A percentile compares a stretch with the other conserved stretches of the same genome.
phyloP scores from a whole-genome alignment of 305 asterid species.

The Fraxinus albicans region DNA sequence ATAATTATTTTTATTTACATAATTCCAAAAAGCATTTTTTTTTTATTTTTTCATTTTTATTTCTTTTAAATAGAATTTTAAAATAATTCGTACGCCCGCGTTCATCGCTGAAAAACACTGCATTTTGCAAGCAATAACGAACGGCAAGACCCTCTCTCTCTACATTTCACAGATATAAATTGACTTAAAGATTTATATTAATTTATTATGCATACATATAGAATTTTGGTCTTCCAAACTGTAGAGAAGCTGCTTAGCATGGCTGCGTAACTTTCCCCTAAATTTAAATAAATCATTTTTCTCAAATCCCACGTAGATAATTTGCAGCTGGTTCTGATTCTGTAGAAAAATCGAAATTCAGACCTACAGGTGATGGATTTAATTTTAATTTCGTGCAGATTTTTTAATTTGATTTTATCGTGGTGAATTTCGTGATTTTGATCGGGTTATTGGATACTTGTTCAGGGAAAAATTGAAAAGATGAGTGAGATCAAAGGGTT shows the following conservation, averaged over 20 bases:
- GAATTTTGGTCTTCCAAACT: conserved; percentile 20
- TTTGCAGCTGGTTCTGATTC: background rate
- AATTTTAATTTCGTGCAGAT: background rate
- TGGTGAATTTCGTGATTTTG: conserved; percentile 13
- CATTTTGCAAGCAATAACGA: conserved; percentile 10
- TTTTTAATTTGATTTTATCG: conserved; percentile 16
- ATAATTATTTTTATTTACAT: no score
- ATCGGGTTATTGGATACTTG: conserved; percentile 24
- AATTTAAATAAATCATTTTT: background rate
- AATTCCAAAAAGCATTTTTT: no score
- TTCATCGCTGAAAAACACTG: conserved; percentile 24
- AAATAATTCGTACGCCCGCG: conserved; percentile 25
- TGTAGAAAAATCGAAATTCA: background rate
- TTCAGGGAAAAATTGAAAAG: conserved; percentile 24
- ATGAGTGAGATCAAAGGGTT: conserved; percentile 69
- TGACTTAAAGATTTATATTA: background rate
- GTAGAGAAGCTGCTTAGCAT: conserved; percentile 29
- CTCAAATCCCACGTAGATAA: conserved; percentile 10
- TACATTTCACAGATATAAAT: background rate
- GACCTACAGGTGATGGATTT: conserved; percentile 8
- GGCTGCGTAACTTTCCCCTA: conserved; percentile 38
- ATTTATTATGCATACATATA: background rate
- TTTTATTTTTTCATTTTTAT: background rate
- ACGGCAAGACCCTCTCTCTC: background rate
- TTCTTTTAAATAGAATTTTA: background rate